Percentiles rank a stretch among this genome's conserved stretches.
Evolutionary conservation across 257 asterid species (phyloP).

Genomic region (Nicotiana benthamiana): DNA sequence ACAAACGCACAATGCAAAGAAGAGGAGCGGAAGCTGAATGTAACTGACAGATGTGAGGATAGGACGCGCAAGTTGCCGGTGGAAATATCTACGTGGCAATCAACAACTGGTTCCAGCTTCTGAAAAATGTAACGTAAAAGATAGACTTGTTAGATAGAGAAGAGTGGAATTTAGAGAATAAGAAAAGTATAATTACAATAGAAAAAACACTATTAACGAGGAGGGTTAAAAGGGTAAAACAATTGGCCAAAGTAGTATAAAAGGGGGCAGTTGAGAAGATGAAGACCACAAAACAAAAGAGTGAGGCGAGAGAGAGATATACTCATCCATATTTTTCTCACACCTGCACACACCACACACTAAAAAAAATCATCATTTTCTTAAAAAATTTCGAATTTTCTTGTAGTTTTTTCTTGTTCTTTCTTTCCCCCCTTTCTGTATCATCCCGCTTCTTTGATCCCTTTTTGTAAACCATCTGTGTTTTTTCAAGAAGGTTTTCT

Average conservation of each 20-base stretch:
- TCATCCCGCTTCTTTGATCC: constrained; percentile 73
- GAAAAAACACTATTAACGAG: constrained; percentile 14
- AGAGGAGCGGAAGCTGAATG: background rate
- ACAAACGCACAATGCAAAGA: background rate
- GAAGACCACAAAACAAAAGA: constrained; percentile 18
- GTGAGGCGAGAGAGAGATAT: constrained; percentile 36
- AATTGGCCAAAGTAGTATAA: constrained; percentile 30
- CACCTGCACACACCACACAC: constrained; percentile 50
- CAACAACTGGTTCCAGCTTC: background rate
- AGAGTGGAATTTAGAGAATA: background rate
- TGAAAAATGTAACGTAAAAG: background rate
- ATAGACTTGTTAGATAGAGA: background rate
- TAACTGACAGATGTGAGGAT: background rate
- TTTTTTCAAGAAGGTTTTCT: constrained; percentile 22
- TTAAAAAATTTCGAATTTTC: background rate
- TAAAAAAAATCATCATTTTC: background rate
- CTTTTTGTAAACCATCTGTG: constrained; percentile 75
- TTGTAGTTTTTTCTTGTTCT: background rate
- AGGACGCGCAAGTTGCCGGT: constrained; percentile 8
- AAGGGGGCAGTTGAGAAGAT: constrained; percentile 1
- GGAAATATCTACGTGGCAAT: background rate
- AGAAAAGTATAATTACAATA: background rate
- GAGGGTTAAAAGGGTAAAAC: constrained; percentile 18
- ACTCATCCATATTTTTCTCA: constrained; percentile 30
- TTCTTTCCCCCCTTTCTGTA: constrained; percentile 33